Evolutionary conservation across 352 stramenopile species (phyloP).

Genomic region (Phytophthora agathidicida): DNA sequence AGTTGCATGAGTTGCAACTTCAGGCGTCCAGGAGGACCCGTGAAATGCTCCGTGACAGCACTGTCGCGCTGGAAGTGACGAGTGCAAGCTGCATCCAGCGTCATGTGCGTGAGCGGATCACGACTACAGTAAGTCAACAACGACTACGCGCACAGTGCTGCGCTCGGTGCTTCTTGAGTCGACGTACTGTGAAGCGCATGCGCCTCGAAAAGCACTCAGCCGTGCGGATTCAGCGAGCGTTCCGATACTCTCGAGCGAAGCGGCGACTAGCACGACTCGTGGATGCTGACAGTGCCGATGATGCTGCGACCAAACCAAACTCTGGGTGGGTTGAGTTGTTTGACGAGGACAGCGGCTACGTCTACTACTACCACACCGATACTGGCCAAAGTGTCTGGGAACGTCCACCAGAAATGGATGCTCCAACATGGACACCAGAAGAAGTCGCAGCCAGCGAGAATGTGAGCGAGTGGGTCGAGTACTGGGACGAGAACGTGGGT

Average conservation of each 20-base stretch:
- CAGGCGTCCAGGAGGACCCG: constrained; percentile 20
- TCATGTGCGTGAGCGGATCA: constrained; percentile 38
- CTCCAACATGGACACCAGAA: constrained; percentile 7
- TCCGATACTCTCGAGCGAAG: constrained; percentile 52
- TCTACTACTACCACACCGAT: constrained; percentile 74
- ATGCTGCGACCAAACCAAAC: neutral
- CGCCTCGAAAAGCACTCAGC: constrained; percentile 37
- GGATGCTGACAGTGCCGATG: constrained; percentile 21
- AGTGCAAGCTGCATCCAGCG: constrained; percentile 49
- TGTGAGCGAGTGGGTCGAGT: constrained; percentile 67
- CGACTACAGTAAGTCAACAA: neutral
- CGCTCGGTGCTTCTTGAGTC: constrained; percentile 48
- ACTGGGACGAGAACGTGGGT: constrained; percentile 73
- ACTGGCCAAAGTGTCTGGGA: constrained; percentile 66
- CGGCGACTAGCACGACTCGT: constrained; percentile 45
- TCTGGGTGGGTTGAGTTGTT: constrained; percentile 71
- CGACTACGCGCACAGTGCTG: constrained; percentile 41
- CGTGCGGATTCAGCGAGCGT: constrained; percentile 57
- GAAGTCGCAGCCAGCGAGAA: constrained; percentile 8
- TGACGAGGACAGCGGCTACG: constrained; percentile 63
- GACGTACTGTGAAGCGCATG: constrained; percentile 21
- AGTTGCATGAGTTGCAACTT: constrained; percentile 25
- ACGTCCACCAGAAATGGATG: constrained; percentile 37
- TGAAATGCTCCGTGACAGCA: constrained; percentile 6
- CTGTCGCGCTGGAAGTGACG: constrained; percentile 20